Conservation (phyloP, 331 rosid species). For the Rhamnella rubrinervis region DNA sequence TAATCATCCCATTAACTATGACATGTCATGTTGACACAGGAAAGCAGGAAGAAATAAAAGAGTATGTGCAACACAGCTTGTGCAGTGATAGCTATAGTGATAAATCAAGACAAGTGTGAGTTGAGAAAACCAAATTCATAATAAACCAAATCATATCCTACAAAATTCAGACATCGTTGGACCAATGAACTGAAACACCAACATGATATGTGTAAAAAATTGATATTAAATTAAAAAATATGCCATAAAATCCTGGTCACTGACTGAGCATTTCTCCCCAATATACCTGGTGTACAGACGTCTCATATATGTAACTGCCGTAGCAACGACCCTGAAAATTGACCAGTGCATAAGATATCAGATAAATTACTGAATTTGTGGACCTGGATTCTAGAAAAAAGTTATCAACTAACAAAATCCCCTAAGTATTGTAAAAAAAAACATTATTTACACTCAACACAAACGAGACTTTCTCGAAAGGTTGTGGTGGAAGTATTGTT, state of each 20-base stretch:
- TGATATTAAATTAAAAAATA: not conserved
- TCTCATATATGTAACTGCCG: conserved; percentile 92
- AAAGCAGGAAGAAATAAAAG: not conserved
- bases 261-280: conserved; percentile 1
- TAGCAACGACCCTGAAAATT: conserved; percentile 84
- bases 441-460: too few relatives aligned
- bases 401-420: too few relatives aligned
- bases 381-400: too few relatives aligned
- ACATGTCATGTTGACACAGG: not conserved
- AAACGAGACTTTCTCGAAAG: too few relatives aligned
- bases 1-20: not conserved
- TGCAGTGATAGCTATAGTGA: not conserved
- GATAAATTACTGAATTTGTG: not conserved
- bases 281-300: conserved; percentile 87
- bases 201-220: not conserved
- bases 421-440: too few relatives aligned
- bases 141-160: not conserved
- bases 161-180: not conserved
- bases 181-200: not conserved
- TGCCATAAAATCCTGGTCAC: conserved; percentile 9
- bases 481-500: too few relatives aligned
- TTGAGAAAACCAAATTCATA: not conserved
- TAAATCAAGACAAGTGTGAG: not conserved
- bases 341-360: conserved; percentile 28
- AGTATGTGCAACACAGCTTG: not conserved